Conservation (phyloP, 108 stramenopile species). For the Skeletonema marinoi region DNA sequence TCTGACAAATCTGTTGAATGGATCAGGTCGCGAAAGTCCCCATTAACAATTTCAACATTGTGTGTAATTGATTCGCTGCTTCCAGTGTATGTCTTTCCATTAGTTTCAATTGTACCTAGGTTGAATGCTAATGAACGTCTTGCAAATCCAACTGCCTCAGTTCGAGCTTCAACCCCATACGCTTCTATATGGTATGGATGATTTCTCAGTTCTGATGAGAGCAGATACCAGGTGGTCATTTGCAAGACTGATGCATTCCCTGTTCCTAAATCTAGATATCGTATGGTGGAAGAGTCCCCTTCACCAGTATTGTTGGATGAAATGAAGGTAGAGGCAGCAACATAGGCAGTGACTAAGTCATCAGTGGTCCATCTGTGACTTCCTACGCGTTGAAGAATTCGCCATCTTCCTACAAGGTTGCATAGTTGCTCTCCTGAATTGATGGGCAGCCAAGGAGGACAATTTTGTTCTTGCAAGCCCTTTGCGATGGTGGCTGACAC, state of each 20-base stretch:
- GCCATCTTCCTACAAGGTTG: conserved; percentile 67
- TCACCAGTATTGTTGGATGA: neutral
- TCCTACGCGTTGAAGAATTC: conserved; percentile 67
- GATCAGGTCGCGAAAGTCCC: conserved; percentile 56
- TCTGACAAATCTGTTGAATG: neutral
- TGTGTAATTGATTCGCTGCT: neutral
- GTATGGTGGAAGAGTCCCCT: neutral
- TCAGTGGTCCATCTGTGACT: conserved; percentile 82
- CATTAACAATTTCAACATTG: conserved; percentile 32
- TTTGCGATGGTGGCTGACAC: conserved; percentile 5
- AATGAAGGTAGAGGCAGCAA: conserved; percentile 51
- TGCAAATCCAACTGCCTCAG: conserved; percentile 58
- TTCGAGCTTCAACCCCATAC: conserved; percentile 62
- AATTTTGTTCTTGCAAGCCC: neutral
- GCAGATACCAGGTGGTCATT: conserved; percentile 62
- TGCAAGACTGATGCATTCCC: conserved; percentile 66
- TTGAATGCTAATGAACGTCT: conserved; percentile 64
- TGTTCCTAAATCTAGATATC: conserved; percentile 63
- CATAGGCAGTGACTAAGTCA: conserved; percentile 70
- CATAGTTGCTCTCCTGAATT: conserved; percentile 67
- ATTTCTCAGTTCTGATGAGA: neutral
- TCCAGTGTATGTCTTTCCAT: conserved; percentile 14
- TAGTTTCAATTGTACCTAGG: conserved; percentile 27
- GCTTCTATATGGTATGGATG: conserved; percentile 10
- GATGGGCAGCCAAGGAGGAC: conserved; percentile 51